Evolutionary conservation across 345 rosid genomes (phyloP).

Genomic region (Barbarea vulgaris): DNA sequence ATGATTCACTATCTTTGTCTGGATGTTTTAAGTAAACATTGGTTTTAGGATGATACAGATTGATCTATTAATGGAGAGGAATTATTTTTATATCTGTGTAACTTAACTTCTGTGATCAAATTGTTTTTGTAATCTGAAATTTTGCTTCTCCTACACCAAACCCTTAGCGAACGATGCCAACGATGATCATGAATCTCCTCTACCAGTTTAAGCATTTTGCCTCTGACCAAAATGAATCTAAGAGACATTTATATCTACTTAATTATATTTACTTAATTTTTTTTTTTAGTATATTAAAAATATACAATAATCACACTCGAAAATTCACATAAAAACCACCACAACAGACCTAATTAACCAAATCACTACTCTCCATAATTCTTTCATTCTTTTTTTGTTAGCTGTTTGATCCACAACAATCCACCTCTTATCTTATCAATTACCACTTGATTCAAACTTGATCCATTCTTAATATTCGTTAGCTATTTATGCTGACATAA

Average conservation of each 20-base stretch:
- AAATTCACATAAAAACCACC: not conserved
- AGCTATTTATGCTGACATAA: not conserved
- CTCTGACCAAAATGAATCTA: not conserved
- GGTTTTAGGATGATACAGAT: conserved; percentile 10
- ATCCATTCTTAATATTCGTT: not conserved
- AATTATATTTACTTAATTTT: too few relatives aligned
- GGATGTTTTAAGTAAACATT: not conserved
- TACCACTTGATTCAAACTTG: not conserved
- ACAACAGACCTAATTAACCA: not conserved
- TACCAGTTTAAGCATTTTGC: not conserved
- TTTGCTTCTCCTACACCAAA: not conserved
- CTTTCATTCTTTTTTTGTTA: not conserved
- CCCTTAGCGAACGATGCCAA: not conserved
- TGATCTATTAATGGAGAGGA: not conserved
- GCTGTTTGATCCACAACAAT: not conserved
- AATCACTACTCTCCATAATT: not conserved
- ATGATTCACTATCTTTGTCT: not conserved
- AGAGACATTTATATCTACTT: too few relatives aligned
- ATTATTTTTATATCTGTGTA: not conserved
- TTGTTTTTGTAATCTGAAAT: not conserved
- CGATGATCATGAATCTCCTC: not conserved
- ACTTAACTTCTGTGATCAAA: not conserved
- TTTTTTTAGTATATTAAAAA: too few relatives aligned
- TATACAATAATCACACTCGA: not conserved
- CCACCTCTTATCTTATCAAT: conserved; percentile 18